Conservation (phyloP, 176 grass and related monocot species). For the Zoysia japonica region DNA sequence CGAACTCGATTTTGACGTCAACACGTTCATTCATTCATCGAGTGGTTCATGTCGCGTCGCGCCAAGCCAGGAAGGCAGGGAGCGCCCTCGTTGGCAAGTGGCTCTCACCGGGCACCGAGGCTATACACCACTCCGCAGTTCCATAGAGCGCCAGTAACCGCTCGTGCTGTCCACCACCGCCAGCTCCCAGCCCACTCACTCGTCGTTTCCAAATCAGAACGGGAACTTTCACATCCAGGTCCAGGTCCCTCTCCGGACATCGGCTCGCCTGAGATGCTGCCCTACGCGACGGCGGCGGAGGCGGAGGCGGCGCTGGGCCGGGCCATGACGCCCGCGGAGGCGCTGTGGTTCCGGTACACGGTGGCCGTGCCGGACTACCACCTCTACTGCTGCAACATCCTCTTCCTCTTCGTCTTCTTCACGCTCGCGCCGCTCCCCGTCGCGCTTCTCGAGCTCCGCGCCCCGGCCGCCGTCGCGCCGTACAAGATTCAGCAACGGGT, state of each 20-base stretch:
- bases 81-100: background rate
- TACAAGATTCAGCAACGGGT: conserved; percentile 93
- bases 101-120: background rate
- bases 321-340: conserved; percentile 56
- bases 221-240: background rate
- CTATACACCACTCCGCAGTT: background rate
- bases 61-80: background rate
- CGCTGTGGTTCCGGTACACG: conserved; percentile 71
- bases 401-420: conserved; percentile 80
- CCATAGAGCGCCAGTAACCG: background rate
- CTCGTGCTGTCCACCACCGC: conserved; percentile 1
- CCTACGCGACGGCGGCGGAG: conserved; percentile 66
- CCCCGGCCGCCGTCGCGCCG: conserved; percentile 43
- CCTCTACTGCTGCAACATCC: conserved; percentile 71
- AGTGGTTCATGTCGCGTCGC: background rate
- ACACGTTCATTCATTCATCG: background rate
- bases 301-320: conserved; percentile 82
- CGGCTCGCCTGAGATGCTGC: conserved; percentile 55
- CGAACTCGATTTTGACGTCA: too few species aligned
- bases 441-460: conserved; percentile 72
- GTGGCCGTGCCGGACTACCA: conserved; percentile 60
- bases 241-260: too few species aligned
- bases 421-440: conserved; percentile 78
- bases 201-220: background rate
- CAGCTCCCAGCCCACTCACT: background rate